Evolutionary conservation across 2,329 filamentous ascomycete species (phyloP), one percentile per base, ranked within the genome.

Genomic region (Nemania serpens): DNA sequence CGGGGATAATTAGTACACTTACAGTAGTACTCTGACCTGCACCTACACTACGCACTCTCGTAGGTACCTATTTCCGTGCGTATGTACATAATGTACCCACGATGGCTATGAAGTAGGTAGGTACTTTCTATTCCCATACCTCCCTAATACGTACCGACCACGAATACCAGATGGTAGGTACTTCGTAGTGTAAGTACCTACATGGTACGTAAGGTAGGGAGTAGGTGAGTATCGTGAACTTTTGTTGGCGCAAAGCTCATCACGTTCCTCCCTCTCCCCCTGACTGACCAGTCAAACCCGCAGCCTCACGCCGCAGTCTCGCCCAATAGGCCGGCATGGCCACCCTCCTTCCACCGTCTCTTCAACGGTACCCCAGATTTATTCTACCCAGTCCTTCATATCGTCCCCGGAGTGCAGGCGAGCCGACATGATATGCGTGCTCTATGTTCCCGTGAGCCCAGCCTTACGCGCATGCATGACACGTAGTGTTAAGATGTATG

Each of bases 301-400:
- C 50, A 57, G 54, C 60, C 57, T 65, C 57, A 42, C 54, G 56
- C 55, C 54, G 45, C 56, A 45, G 49, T 29, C 45, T 50, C 17
- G 39, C 41, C 62, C 62, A 65, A 65, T 62, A 39, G 42, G 34
- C 29, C 45, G 18, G 9, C 33, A 18, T 25, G 13, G 18, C 48
- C 37, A n/a, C 56, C 60, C 63, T 59, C 61, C 61, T 36, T 41
- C 57, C 54, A 33, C 36, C 39, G 25, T 34, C 49, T 18, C 25
- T 29, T 53, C 58, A 37, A 62, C 62, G 59, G 63, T 59, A 64
- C 63, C 63, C 63, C 63, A 59, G 63, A 66, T 60, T 66, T 52
- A 39, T 52, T 34, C 29, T 48, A 13, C 11, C 47, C 56, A 37
- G 56, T 46, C 17, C 18, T 13, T 48, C 17, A 36, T 61, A 41